Evolutionary conservation across 768 basidiomycete genomes (phyloP).

Genomic region (Rhizopogon sp.): DNA sequence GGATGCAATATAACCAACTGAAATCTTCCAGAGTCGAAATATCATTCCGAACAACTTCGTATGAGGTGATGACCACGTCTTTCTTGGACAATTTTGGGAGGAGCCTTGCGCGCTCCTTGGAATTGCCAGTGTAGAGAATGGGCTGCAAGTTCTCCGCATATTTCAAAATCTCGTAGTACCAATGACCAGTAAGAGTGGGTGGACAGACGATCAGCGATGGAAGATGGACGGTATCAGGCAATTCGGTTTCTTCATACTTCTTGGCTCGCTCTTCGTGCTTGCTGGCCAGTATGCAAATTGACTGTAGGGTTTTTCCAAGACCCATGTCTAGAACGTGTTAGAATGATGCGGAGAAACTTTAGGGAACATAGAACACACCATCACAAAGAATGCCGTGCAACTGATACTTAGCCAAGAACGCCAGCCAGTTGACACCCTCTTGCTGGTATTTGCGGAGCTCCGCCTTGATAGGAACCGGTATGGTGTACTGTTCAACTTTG

Average conservation of each 20-base stretch:
- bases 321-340: constrained; percentile 77
- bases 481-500: constrained; percentile 86
- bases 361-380: constrained; percentile 44
- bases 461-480: constrained; percentile 87
- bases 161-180: constrained; percentile 97
- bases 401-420: constrained; percentile 97
- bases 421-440: constrained; percentile 98
- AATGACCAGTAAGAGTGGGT: constrained; percentile 96
- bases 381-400: constrained; percentile 97
- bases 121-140: constrained; percentile 84
- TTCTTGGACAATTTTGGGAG: constrained; percentile 59
- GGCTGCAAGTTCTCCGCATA: constrained; percentile 83
- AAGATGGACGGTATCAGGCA: constrained; percentile 76
- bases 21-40: constrained; percentile 66
- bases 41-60: constrained; percentile 96
- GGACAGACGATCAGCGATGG: constrained; percentile 96
- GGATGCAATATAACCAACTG: constrained; percentile 92
- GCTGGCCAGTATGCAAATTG: constrained; percentile 93
- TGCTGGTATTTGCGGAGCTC: constrained; percentile 96
- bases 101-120: constrained; percentile 71
- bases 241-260: constrained; percentile 57
- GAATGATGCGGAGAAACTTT: neutral
- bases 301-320: constrained; percentile 95
- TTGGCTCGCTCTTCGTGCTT: constrained; percentile 86
- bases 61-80: constrained; percentile 96